These are phyloP conservation scores for Solanum clarkiae DNA, from an alignment of 257 asterid genomes.

Conservation along the genomic window DNA sequence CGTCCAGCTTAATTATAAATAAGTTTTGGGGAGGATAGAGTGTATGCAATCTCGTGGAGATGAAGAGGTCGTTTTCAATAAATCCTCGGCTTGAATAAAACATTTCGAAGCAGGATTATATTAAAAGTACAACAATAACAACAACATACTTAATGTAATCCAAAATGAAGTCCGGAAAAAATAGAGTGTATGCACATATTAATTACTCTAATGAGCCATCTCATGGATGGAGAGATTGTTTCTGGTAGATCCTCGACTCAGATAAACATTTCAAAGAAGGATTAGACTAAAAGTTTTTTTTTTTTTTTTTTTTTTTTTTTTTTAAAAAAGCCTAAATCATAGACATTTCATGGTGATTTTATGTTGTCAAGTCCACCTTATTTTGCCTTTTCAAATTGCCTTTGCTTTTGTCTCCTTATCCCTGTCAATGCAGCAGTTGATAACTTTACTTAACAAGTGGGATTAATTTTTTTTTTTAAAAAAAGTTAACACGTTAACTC, in stretches of 20 bases:
- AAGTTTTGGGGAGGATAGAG: too few species aligned
- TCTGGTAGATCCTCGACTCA: neutral
- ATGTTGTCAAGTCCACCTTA: neutral
- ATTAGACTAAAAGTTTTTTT: neutral
- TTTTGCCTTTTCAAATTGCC: neutral
- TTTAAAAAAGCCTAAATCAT: neutral
- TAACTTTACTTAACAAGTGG: neutral
- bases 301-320: neutral
- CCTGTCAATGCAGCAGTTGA: neutral
- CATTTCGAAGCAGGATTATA: too few species aligned
- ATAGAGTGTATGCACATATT: too few species aligned
- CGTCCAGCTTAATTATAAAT: too few species aligned
- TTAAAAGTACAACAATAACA: too few species aligned
- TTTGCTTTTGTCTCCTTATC: constrained; percentile 1
- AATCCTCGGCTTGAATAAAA: too few species aligned
- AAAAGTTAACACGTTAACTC: neutral
- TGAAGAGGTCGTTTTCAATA: too few species aligned
- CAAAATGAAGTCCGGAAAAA: too few species aligned
- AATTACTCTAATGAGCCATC: too few species aligned
- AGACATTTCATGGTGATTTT: neutral
- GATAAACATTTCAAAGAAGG: neutral
- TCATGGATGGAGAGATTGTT: neutral
- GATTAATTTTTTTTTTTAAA: neutral
- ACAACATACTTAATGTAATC: too few species aligned
- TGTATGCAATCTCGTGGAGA: too few species aligned